A percentile compares a stretch with the other conserved stretches of the same genome.
Evolutionary conservation across 2,329 filamentous ascomycete genomes (phyloP).

Genomic region (Exutisphaerella laricina): DNA sequence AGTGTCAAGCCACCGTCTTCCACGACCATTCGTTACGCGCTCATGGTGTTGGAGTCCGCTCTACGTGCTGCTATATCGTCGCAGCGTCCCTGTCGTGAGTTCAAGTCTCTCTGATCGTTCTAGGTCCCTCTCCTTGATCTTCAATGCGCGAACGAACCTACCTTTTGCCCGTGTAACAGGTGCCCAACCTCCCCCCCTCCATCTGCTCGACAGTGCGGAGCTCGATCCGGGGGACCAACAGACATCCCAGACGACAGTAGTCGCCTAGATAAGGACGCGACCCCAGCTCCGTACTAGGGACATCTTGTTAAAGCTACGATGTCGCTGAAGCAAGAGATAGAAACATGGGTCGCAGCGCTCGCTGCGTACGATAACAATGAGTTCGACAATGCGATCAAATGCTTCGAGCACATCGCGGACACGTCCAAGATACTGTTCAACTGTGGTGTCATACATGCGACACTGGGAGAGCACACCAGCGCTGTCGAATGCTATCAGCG

Average conservation of each 20-base stretch:
- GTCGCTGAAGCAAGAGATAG: conserved; percentile 74
- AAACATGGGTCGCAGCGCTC: conserved; percentile 93
- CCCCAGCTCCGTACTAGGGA: neutral
- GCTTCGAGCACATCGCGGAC: conserved; percentile 83
- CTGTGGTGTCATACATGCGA: conserved; percentile 95
- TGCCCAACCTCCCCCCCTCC: conserved; percentile 7
- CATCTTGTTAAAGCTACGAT: conserved; percentile 33
- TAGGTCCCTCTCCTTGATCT: conserved; percentile 15
- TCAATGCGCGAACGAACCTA: conserved; percentile 13
- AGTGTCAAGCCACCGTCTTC: conserved; percentile 14
- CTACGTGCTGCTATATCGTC: conserved; percentile 13
- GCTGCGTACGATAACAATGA: conserved; percentile 94
- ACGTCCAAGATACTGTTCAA: conserved; percentile 99
- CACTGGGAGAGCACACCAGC: conserved; percentile 89
- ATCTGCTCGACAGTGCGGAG: conserved; percentile 14
- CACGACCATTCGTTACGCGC: conserved; percentile 26
- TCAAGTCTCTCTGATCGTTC: conserved; percentile 10
- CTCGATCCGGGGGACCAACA: conserved; percentile 7
- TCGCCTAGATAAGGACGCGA: neutral
- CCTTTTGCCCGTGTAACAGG: conserved; percentile 13
- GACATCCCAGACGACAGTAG: neutral
- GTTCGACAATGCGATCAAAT: conserved; percentile 79
- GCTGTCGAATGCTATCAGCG: conserved; percentile 94
- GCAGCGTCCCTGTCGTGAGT: conserved; percentile 16
- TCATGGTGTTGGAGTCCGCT: conserved; percentile 5